Base-by-base conservation (phyloP, 768 basidiomycete genomes). In the Leucocoprinus birnbaumii region DNA sequence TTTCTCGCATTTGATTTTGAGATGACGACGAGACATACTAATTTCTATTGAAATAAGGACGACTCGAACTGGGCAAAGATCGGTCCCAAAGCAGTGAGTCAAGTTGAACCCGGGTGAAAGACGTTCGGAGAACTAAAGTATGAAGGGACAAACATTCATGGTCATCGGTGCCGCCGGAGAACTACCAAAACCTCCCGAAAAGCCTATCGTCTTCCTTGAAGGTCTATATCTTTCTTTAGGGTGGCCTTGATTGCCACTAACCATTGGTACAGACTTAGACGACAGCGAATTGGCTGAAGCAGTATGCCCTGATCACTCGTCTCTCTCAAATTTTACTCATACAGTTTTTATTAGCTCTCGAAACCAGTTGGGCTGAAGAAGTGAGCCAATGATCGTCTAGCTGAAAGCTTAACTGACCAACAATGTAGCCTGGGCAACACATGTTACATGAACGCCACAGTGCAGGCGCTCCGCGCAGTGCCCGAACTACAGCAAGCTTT, bases 361-460 rank as follows among this genome's bases (percentile, higher is more conserved):
- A 78, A 86, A 62, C 93, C 93, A 2, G 90, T 91, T 50, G 93
- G 93, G 14, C 72, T 96, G 48, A 77, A 73, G 64, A 96, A 96
- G 84, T 86, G 62, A 40, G 80, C 54, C 1, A 8, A 10, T 26
- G 14, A 55, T 48, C 44, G 14, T 19, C 11, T 6, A 13, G 14
- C 40, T 34, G 9, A 18, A n/a, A 7, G 26, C 22, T 45, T 37
- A 24, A 31, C 37, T 24, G 44, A 9, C 38, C 3, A 46, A 22
- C 3, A 22, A 13, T 48, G 54, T 59, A 84, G 82, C 64, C 73
- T 95, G 35, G 94, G 96, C 34, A 98, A 98, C 66, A 98, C 95
- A 0, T 98, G 96, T 65, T 99, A 99, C 72, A 93, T 98, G 88
- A 98, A 96, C 66, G 85, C 97, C 1, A 93, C 91, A 1, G 76